Conservation (phyloP, 805 yeast genomes). For the Hanseniaspora valbyensis region DNA sequence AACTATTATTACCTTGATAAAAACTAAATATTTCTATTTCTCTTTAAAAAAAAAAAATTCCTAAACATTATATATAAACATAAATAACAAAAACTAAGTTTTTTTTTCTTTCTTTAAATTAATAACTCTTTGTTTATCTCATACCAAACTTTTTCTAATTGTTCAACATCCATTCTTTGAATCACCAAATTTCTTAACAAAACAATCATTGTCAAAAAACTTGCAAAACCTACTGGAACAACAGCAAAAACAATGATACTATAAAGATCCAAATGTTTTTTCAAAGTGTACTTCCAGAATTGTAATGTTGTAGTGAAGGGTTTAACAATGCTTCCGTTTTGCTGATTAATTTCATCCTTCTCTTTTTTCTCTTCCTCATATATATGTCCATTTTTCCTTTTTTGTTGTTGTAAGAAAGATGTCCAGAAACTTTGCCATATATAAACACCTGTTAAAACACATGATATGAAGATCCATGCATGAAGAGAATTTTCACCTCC, state of each 20-base stretch:
- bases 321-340: conserved; percentile 25
- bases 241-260: conserved; percentile 91
- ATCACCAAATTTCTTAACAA: conserved; percentile 64
- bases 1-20: too few relatives aligned
- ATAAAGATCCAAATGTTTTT: conserved; percentile 70
- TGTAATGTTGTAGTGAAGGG: conserved; percentile 24
- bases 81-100: too few relatives aligned
- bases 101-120: background rate
- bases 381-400: conserved; percentile 20
- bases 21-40: too few relatives aligned
- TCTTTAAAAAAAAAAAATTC: background rate
- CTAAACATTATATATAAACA: background rate
- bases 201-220: conserved; percentile 84
- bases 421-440: conserved; percentile 83
- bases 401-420: conserved; percentile 46
- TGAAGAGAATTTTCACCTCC: conserved; percentile 66
- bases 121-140: conserved; percentile 10
- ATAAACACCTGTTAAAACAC: conserved; percentile 67
- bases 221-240: conserved; percentile 93
- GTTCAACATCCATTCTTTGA: conserved; percentile 51
- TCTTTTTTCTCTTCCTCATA: conserved; percentile 3
- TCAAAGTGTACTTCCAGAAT: conserved; percentile 22
- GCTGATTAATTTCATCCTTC: background rate
- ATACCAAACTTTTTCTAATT: conserved; percentile 22
- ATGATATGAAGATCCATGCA: conserved; percentile 85